Evolutionary conservation across 2,329 filamentous ascomycete species (phyloP).

Genomic region (Kalaharituber pfeilii): DNA sequence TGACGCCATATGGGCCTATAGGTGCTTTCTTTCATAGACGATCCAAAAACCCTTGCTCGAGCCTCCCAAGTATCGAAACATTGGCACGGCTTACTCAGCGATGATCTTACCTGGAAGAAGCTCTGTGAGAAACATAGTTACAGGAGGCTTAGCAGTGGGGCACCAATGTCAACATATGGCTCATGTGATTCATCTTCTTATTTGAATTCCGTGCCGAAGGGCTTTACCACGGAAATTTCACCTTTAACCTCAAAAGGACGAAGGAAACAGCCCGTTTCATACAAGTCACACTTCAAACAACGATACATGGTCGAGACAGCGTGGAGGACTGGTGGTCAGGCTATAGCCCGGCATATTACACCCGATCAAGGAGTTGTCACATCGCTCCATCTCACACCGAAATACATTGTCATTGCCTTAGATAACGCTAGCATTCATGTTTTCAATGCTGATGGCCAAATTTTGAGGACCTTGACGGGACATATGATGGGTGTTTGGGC

Average conservation of each 20-base stretch:
- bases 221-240: constrained; percentile 22
- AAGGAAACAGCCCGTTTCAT: constrained; percentile 47
- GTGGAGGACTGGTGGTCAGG: constrained; percentile 80
- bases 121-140: constrained; percentile 94
- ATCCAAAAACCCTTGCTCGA: constrained; percentile 80
- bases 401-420: constrained; percentile 92
- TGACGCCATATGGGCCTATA: no score
- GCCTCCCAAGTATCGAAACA: constrained; percentile 90
- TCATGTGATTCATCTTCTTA: constrained; percentile 5
- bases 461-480: constrained; percentile 74
- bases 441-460: constrained; percentile 78
- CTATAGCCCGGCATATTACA: constrained; percentile 72
- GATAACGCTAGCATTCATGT: constrained; percentile 99
- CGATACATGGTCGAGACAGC: constrained; percentile 92
- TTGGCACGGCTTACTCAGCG: constrained; percentile 83
- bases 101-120: constrained; percentile 97
- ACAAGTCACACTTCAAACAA: constrained; percentile 96
- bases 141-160: constrained; percentile 28
- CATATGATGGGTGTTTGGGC: constrained; percentile 99
- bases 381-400: constrained; percentile 78
- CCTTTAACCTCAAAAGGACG: constrained; percentile 19
- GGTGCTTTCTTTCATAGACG: constrained; percentile 93
- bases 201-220: constrained; percentile 14
- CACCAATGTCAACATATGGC: constrained; percentile 6
- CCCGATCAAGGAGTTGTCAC: constrained; percentile 96